Percentiles rank a stretch among this genome's conserved stretches.
Evolutionary conservation across 2,329 filamentous ascomycete species (phyloP).

Genomic region (Exophiala lecanii-corni): DNA sequence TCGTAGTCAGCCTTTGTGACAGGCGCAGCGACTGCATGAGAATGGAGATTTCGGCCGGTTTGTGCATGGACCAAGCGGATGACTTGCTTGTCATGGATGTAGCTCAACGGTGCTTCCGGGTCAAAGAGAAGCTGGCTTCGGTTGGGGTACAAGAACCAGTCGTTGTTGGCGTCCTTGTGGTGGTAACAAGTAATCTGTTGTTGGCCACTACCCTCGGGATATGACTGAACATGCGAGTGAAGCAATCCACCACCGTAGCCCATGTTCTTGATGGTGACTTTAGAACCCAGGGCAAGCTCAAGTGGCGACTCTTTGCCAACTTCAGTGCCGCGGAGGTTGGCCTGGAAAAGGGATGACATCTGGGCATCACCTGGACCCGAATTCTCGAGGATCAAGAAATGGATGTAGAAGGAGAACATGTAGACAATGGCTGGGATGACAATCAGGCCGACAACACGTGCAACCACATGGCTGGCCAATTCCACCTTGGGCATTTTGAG

Average conservation of each 20-base stretch:
- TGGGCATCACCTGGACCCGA: slow-evolving; percentile 97
- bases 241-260: slow-evolving; percentile 90
- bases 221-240: slow-evolving; percentile 27
- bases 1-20: slow-evolving; percentile 85
- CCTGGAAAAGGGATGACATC: slow-evolving; percentile 99
- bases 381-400: slow-evolving; percentile 90
- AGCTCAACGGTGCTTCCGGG: slow-evolving; percentile 64
- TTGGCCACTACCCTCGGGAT: slow-evolving; percentile 49
- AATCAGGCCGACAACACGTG: slow-evolving; percentile 82
- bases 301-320: slow-evolving; percentile 93
- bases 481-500: slow-evolving; percentile 76
- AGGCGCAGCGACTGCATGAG: slow-evolving; percentile 82
- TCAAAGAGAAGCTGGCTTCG: slow-evolving; percentile 70
- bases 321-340: slow-evolving; percentile 87
- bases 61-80: slow-evolving; percentile 90
- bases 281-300: slow-evolving; percentile 83
- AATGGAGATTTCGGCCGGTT: slow-evolving; percentile 95
- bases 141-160: slow-evolving; percentile 99
- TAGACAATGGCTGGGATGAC: slow-evolving; percentile 86
- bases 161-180: slow-evolving; percentile 99
- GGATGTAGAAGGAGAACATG: slow-evolving; percentile 89
- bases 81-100: slow-evolving; percentile 69
- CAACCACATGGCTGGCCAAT: slow-evolving; percentile 71
- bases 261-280: slow-evolving; percentile 97
- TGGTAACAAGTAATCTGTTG: slow-evolving; percentile 99